Conservation (phyloP, 2,329 filamentous ascomycete species). For the Cladophialophora yegresii region DNA sequence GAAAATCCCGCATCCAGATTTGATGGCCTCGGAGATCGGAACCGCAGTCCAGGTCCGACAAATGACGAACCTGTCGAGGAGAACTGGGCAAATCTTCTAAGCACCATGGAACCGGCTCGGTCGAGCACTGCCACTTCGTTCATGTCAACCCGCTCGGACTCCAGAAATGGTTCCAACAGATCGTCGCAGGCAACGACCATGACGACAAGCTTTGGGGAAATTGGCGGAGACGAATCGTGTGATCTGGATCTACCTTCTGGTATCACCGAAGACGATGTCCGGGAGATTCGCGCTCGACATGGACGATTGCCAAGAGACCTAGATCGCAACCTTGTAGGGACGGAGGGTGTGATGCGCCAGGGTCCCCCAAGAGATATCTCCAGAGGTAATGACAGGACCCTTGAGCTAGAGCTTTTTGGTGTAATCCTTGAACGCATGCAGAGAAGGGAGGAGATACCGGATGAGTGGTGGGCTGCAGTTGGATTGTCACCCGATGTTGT, state of each 20-base stretch:
- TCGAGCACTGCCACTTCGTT: constrained; percentile 84
- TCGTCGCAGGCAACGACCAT: constrained; percentile 44
- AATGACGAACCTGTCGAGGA: constrained; percentile 48
- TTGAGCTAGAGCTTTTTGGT: constrained; percentile 66
- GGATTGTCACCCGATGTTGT: constrained; percentile 55
- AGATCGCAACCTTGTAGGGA: not conserved
- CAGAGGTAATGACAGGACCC: constrained; percentile 15
- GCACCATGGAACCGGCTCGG: constrained; percentile 78
- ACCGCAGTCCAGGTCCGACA: constrained; percentile 72
- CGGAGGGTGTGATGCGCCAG: not conserved
- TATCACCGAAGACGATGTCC: constrained; percentile 36
- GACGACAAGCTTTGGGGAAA: constrained; percentile 36
- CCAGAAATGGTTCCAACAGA: constrained; percentile 36
- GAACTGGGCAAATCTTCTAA: constrained; percentile 77
- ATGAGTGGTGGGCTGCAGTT: constrained; percentile 77
- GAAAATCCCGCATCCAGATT: constrained; percentile 41
- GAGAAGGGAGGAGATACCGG: constrained; percentile 72
- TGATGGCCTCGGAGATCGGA: constrained; percentile 80
- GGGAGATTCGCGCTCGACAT: constrained; percentile 34
- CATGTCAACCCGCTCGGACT: constrained; percentile 62
- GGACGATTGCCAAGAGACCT: constrained; percentile 19
- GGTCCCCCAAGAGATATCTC: constrained; percentile 12
- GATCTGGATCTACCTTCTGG: constrained; percentile 35
- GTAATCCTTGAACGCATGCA: constrained; percentile 70
- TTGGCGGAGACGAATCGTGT: constrained; percentile 34